Conservation (phyloP, 1,284 basidiomycete species). For the Phenoliferia sp. region DNA sequence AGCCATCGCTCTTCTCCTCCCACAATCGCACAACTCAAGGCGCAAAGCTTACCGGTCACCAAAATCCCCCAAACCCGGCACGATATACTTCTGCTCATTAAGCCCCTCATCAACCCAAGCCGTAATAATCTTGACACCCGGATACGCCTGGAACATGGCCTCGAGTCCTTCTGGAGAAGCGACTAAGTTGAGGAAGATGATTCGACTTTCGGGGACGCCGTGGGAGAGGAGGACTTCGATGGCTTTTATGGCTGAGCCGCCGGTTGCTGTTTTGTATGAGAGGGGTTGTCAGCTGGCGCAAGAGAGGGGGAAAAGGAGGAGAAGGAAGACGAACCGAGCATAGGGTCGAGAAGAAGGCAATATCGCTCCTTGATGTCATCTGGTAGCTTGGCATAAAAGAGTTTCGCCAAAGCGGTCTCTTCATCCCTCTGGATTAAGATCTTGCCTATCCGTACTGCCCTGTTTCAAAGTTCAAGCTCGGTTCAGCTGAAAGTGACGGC, state of each 20-base stretch:
- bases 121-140: slow-evolving; percentile 80
- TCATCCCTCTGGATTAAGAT: slow-evolving; percentile 96
- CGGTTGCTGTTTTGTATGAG: slow-evolving; percentile 66
- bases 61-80: slow-evolving; percentile 57
- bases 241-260: slow-evolving; percentile 95
- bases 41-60: neutral
- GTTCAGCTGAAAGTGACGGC: neutral
- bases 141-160: slow-evolving; percentile 74
- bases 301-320: neutral
- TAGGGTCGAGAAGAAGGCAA: slow-evolving; percentile 91
- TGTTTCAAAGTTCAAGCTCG: slow-evolving; percentile 2
- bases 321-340: slow-evolving; percentile 64
- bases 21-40: neutral
- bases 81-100: slow-evolving; percentile 59
- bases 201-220: slow-evolving; percentile 75
- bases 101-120: slow-evolving; percentile 96
- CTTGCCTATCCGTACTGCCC: slow-evolving; percentile 74
- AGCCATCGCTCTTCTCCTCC: neutral
- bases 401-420: slow-evolving; percentile 80
- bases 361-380: slow-evolving; percentile 88
- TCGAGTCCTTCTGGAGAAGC: slow-evolving; percentile 86
- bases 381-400: slow-evolving; percentile 73
- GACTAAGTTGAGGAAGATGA: slow-evolving; percentile 95
- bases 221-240: slow-evolving; percentile 88
- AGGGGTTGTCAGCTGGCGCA: neutral